Percentiles rank a stretch among this genome's conserved stretches.
These are phyloP conservation scores for Populus nigra DNA, from an alignment of 345 rosid species.

Conservation along the genomic window DNA sequence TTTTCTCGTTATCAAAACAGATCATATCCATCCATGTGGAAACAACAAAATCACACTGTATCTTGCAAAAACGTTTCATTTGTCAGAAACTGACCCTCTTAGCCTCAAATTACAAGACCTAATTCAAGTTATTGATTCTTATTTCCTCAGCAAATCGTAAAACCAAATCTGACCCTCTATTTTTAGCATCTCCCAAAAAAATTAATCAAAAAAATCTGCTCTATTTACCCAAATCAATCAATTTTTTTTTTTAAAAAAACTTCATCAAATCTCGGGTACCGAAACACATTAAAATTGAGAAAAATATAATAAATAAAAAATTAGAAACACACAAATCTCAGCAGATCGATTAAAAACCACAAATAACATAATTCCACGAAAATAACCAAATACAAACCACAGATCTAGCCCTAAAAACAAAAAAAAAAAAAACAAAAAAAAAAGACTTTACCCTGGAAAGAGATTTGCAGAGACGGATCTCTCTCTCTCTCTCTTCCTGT, in stretches of 20 bases:
- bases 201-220: neutral
- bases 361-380: neutral
- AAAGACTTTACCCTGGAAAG: neutral
- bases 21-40: neutral
- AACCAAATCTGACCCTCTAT: neutral
- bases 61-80: neutral
- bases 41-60: neutral
- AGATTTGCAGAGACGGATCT: neutral
- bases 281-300: neutral
- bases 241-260: no score
- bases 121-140: neutral
- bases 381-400: neutral
- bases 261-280: no score
- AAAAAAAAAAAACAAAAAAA: neutral
- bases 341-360: constrained; percentile 23
- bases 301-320: neutral
- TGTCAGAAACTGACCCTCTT: neutral
- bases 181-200: neutral
- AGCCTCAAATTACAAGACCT: neutral
- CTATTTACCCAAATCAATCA: neutral
- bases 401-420: constrained; percentile 22
- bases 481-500: neutral
- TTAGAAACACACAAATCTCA: neutral
- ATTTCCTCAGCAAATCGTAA: neutral
- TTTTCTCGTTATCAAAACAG: neutral